Percentiles rank a stretch among this genome's conserved stretches.
Evolutionary conservation across 768 basidiomycete species (phyloP).

Genomic region (Boletus rufocinnamomeus): DNA sequence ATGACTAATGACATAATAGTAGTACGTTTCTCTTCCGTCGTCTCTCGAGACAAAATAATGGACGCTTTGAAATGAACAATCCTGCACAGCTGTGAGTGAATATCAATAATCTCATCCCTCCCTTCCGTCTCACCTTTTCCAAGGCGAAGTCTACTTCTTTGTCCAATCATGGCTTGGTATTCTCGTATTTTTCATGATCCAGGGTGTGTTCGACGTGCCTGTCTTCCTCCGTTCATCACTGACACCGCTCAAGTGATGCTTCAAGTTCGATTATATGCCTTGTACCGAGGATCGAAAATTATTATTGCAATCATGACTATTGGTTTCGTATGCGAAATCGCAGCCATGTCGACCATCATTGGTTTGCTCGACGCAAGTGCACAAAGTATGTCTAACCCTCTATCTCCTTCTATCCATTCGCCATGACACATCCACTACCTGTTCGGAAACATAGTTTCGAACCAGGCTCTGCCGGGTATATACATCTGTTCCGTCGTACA

Average conservation of each 20-base stretch:
- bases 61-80: neutral
- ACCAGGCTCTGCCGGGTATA: neutral
- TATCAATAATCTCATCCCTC: no score
- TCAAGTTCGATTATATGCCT: constrained; percentile 14
- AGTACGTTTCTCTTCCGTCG: constrained; percentile 1
- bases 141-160: constrained; percentile 15
- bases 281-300: constrained; percentile 10
- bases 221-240: neutral
- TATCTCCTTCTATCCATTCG: neutral
- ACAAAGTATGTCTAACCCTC: neutral
- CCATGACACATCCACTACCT: neutral
- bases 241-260: constrained; percentile 14
- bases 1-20: constrained; percentile 6
- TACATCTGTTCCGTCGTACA: neutral
- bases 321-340: constrained; percentile 6
- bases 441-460: neutral
- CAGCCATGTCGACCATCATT: neutral
- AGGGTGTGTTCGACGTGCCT: neutral
- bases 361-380: no score
- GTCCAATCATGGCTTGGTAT: constrained; percentile 5
- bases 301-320: constrained; percentile 7
- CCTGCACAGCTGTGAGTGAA: constrained; percentile 10
- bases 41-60: neutral
- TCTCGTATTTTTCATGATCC: constrained; percentile 3
- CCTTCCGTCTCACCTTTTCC: neutral